phyloP scores from a whole-genome alignment of 2,329 filamentous ascomycete genomes.

The Zasmidium angulare region DNA sequence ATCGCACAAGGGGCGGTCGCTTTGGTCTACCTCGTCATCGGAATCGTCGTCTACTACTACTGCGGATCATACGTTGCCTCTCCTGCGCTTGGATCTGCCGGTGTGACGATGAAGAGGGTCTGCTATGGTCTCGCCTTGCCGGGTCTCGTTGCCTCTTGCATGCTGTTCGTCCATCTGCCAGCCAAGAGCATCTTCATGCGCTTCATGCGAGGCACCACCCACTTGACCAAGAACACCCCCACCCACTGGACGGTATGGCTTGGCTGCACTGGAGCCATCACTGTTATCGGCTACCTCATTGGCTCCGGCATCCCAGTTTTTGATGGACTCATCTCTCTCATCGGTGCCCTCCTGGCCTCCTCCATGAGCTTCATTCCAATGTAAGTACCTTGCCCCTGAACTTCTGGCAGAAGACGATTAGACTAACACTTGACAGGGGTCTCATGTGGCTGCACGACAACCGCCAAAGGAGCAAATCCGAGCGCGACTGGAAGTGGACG shows the following conservation, averaged over 20 bases:
- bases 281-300: conserved; percentile 26
- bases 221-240: conserved; percentile 25
- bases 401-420: too few species aligned
- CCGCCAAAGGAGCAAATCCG: conserved; percentile 26
- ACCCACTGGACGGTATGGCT: conserved; percentile 27
- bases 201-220: conserved; percentile 26
- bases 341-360: conserved; percentile 27
- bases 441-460: conserved; percentile 48
- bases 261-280: conserved; percentile 21
- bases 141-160: conserved; percentile 27
- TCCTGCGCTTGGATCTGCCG: conserved; percentile 50
- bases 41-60: conserved; percentile 48
- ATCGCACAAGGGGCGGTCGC: conserved; percentile 27
- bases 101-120: conserved; percentile 45
- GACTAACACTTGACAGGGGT: conserved; percentile 8
- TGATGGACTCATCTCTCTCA: conserved; percentile 26
- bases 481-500: conserved; percentile 14
- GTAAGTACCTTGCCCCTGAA: conserved; percentile 12
- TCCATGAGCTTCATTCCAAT: conserved; percentile 33
- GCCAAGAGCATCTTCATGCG: conserved; percentile 33
- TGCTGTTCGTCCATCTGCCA: conserved; percentile 31
- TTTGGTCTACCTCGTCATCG: conserved; percentile 38
- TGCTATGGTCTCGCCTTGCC: conserved; percentile 42
- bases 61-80: conserved; percentile 50
- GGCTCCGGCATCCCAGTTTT: conserved; percentile 28